Percentiles rank a stretch among this genome's conserved stretches.
Conservation (phyloP, 148 eudicot genomes). For the Amaranthus palmeri region DNA sequence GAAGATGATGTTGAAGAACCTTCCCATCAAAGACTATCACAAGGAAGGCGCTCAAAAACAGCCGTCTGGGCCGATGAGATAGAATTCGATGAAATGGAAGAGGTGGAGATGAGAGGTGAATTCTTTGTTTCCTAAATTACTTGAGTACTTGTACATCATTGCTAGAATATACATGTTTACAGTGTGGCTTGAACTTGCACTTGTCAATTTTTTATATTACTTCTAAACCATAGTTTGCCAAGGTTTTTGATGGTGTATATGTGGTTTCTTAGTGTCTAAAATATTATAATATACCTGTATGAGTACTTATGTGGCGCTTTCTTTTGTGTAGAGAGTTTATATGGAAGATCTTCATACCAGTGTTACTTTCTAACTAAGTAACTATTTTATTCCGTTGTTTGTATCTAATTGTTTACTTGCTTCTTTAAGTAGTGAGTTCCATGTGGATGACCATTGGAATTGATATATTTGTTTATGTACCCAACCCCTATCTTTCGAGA, state of each 20-base stretch:
- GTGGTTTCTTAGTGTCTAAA: not conserved
- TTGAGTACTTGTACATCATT: conserved; percentile 1
- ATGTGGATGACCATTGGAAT: too few relatives aligned
- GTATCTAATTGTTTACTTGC: not conserved
- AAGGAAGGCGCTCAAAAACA: conserved; percentile 7
- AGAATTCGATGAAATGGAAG: conserved; percentile 32
- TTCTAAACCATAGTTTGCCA: not conserved
- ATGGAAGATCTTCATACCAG: not conserved
- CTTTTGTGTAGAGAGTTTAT: too few relatives aligned
- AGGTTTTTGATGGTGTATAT: not conserved
- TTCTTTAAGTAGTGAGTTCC: too few relatives aligned
- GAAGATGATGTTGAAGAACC: conserved; percentile 23
- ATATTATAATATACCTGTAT: not conserved
- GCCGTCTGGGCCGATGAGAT: conserved; percentile 25
- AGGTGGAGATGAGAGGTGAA: conserved; percentile 36
- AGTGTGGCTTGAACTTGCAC: not conserved
- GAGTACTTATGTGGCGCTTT: not conserved
- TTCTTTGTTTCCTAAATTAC: conserved; percentile 1
- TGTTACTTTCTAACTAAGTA: not conserved
- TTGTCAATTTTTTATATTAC: not conserved
- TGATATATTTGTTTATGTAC: too few relatives aligned
- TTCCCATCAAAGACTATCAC: conserved; percentile 14
- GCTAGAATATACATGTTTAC: not conserved
- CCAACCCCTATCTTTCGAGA: too few relatives aligned
- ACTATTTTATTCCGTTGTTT: not conserved